Evolutionary conservation across 2,329 filamentous ascomycete species (phyloP).

Genomic region (Bipolaris cookei): DNA sequence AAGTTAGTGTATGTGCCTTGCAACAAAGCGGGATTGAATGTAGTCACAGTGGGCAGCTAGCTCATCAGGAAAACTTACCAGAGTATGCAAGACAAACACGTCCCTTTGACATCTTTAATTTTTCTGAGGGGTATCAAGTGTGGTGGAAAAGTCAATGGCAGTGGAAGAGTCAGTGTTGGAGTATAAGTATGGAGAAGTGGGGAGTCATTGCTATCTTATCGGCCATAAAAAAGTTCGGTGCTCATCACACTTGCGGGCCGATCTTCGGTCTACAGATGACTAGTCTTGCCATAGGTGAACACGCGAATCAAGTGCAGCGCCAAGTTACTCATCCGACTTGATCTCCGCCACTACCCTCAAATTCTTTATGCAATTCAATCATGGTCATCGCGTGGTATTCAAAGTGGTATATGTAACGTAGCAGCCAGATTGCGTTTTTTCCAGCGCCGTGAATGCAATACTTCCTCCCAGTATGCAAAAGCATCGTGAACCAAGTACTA

Average conservation of each 20-base stretch:
- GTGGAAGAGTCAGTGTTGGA: constrained; percentile 16
- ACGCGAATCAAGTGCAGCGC: neutral
- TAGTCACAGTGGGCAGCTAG: neutral
- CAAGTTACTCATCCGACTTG: neutral
- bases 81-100: constrained; percentile 59
- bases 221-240: constrained; percentile 24
- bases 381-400: constrained; percentile 6
- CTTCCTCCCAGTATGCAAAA: neutral
- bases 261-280: constrained; percentile 21
- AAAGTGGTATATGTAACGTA: constrained; percentile 11
- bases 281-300: constrained; percentile 7
- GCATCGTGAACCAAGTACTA: constrained; percentile 7
- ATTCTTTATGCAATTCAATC: neutral
- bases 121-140: constrained; percentile 11
- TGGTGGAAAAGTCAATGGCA: constrained; percentile 14
- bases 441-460: constrained; percentile 20
- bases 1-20: constrained; percentile 28
- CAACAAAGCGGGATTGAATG: neutral
- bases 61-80: constrained; percentile 35
- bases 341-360: neutral
- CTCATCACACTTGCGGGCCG: constrained; percentile 27
- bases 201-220: constrained; percentile 26
- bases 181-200: constrained; percentile 24
- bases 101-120: constrained; percentile 47
- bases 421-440: neutral